Evolutionary conservation across 805 yeast species (phyloP).

Genomic region (Zygoascus flipseniorum): DNA sequence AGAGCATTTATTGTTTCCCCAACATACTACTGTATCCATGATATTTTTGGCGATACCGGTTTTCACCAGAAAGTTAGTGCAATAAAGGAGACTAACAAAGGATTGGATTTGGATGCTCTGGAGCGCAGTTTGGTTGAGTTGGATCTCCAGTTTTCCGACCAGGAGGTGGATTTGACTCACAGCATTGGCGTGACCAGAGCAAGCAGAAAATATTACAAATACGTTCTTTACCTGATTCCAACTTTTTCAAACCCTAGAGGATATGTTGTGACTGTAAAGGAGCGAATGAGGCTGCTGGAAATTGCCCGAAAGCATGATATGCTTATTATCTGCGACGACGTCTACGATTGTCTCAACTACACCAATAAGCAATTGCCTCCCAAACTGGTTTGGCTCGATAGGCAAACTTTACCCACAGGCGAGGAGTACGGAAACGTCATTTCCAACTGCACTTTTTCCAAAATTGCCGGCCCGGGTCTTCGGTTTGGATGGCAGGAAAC

Average conservation of each 20-base stretch:
- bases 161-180: background rate
- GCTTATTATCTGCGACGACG: slow-evolving; percentile 75
- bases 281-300: slow-evolving; percentile 47
- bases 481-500: slow-evolving; percentile 86
- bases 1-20: slow-evolving; percentile 76
- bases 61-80: slow-evolving; percentile 61
- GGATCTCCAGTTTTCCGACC: slow-evolving; percentile 27
- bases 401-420: slow-evolving; percentile 39
- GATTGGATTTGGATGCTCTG: slow-evolving; percentile 43
- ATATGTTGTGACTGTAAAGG: slow-evolving; percentile 44
- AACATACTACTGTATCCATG: slow-evolving; percentile 73
- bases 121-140: slow-evolving; percentile 35
- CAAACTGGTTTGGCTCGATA: slow-evolving; percentile 58
- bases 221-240: slow-evolving; percentile 74
- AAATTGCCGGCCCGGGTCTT: slow-evolving; percentile 82
- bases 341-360: slow-evolving; percentile 69
- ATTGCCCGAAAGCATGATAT: slow-evolving; percentile 73
- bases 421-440: slow-evolving; percentile 56
- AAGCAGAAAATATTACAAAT: slow-evolving; percentile 36
- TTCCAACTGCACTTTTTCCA: slow-evolving; percentile 80
- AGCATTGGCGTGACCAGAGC: background rate
- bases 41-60: slow-evolving; percentile 72
- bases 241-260: slow-evolving; percentile 85
- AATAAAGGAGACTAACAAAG: slow-evolving; percentile 50
- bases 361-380: slow-evolving; percentile 29